Base-by-base conservation (phyloP, 257 asterid species). In the Scutellaria baicalensis region DNA sequence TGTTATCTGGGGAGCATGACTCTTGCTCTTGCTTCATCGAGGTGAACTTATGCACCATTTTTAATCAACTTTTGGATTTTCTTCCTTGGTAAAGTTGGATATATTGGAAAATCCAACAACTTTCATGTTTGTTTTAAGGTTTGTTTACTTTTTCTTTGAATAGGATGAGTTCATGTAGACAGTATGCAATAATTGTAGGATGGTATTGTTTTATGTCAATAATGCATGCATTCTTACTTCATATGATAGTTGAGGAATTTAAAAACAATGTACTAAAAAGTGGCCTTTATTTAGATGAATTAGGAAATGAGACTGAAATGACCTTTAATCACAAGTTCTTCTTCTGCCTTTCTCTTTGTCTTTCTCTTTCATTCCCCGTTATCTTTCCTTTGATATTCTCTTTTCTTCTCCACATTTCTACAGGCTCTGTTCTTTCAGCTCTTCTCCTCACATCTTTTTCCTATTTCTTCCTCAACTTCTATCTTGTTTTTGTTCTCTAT, bases 21-120 rank as follows among this genome's bases (percentile, higher is more conserved):
- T 56, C 88, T 48, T 88, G 89, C 79, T 82, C 97, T 77, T 94
- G 97, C 80, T 94, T 83, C 84, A 89, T 94, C 56, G 97, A 89
- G 97, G 97, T 91, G 72, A 78, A 60, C 23, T 63, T 68, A 9
- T 54, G 48, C 45, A 11, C 31, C 45, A 3, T 49, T 49, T 55
- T 23, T 11, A 35, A 38, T 60, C 64, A 59, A 47, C 77, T 8
- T 56, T 33, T 13, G 10, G 16, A 16, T 11, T 49, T n/a, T 21
- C 54, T 70, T 36, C 18, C 17, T 13, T 20, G 56, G 36, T 39
- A 45, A 48, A 36, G 54, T 48, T 60, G 31, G 57, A 6, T 59
- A 38, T 20, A 18, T 13, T 33, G 11, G 47, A 57, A 45, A 12
- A 31, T 69, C 45, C 18, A 20, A 39, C 52, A 11, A 40, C n/a